Evolutionary conservation across 2,329 filamentous ascomycete genomes (phyloP), one percentile per base, ranked within the genome.

Genomic region (Zalaria obscura): DNA sequence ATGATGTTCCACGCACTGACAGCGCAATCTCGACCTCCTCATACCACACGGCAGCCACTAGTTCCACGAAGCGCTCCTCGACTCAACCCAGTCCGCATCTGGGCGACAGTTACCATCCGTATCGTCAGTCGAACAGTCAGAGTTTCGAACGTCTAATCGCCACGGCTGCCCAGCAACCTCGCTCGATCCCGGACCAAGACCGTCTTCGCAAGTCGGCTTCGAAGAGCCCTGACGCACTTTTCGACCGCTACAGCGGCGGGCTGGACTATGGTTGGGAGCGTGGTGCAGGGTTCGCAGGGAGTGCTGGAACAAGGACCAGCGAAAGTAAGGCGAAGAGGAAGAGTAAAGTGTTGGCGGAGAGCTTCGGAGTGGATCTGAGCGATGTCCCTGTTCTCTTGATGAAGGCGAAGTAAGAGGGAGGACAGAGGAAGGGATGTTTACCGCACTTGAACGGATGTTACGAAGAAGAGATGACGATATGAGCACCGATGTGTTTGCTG

Each of bases 371-470:
- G 27, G 60, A 63, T 50, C 45, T 64, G 43, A 61, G 59, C 35
- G 61, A 63, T 49, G 54, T 63, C 36, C 61, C 61, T 3, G 55
- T 63, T 2, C 63, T 62, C 42, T 48, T 63, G 48, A 27, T 11
- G 27, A 31, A 28, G 28, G 34, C 28, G 10, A 11, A 35, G 29
- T 27, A 36, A 7, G 26, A 32, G 26, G 27, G 39, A 29, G 39
- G 39, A 45, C 10, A 11, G 43, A 11, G 38, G 28, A 11, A 37
- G 5, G 38, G 27, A 26, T 8, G 11, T 3, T 29, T n/a, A 26
- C n/a, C n/a, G 9, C 9, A 6, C 27, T 27, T 35, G 39, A 18
- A 18, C 18, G 18, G 18, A 18, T 18, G 18, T 18, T 18, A 18
- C 18, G 18, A 2, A 18, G 18, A 18, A 18, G 18, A 18, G 18